Conservation (phyloP, 768 basidiomycete genomes). For the Dentipellis sp. region DNA sequence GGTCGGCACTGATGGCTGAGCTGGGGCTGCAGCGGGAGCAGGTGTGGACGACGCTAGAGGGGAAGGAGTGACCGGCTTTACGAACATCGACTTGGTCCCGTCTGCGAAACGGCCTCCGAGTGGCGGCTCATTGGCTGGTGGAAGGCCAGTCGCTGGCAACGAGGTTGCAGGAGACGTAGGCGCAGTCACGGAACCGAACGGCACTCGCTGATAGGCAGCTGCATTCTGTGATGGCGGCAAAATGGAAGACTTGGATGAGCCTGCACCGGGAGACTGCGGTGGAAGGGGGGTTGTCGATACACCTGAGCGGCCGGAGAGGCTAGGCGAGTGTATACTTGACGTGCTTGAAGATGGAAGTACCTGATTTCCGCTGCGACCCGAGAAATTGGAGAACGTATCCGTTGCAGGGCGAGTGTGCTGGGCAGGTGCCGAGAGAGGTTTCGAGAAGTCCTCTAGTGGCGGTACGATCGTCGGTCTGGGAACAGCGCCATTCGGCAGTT, state of each 20-base stretch:
- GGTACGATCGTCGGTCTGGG: constrained; percentile 56
- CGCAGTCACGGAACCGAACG: not conserved
- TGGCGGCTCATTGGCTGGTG: constrained; percentile 33
- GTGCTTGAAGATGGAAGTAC: constrained; percentile 12
- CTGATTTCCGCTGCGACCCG: constrained; percentile 14
- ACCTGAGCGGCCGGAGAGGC: constrained; percentile 15
- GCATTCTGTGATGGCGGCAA: not conserved
- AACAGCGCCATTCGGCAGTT: constrained; percentile 29
- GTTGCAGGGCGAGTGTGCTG: not conserved
- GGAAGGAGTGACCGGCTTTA: constrained; percentile 38
- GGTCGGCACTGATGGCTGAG: not conserved
- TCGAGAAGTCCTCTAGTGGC: constrained; percentile 53
- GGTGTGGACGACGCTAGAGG: constrained; percentile 1
- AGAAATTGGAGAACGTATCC: constrained; percentile 13
- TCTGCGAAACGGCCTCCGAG: constrained; percentile 61
- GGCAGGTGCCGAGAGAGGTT: constrained; percentile 16
- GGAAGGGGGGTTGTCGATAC: constrained; percentile 23
- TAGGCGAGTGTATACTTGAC: constrained; percentile 3
- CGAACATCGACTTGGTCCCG: constrained; percentile 76
- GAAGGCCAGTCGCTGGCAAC: constrained; percentile 17
- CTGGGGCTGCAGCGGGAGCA: not conserved
- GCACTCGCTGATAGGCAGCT: not conserved
- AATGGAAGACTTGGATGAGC: constrained; percentile 32
- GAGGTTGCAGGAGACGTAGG: constrained; percentile 12
- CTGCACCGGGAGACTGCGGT: constrained; percentile 45